A percentile compares a stretch with the other conserved stretches of the same genome.
Conservation (phyloP, 1,284 basidiomycete species). For the Meira nashicola region DNA sequence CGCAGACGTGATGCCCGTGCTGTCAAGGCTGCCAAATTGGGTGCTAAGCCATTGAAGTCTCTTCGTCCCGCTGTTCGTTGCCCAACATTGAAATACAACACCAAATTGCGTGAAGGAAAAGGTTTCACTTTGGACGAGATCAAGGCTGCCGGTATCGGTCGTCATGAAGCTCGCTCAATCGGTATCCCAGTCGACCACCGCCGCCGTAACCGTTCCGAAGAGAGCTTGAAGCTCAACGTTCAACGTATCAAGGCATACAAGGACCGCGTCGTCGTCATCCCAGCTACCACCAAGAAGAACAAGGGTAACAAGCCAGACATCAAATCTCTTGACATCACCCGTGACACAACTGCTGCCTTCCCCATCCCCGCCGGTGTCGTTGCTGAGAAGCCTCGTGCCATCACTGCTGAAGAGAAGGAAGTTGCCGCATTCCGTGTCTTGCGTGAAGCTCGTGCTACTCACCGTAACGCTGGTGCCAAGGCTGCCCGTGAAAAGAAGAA, state of each 20-base stretch:
- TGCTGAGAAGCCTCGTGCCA: constrained; percentile 81
- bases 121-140: constrained; percentile 94
- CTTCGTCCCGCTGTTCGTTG: constrained; percentile 96
- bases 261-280: constrained; percentile 74
- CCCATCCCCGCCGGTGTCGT: constrained; percentile 64
- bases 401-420: constrained; percentile 84
- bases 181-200: constrained; percentile 97
- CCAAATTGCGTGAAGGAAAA: constrained; percentile 91
- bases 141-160: constrained; percentile 91
- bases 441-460: constrained; percentile 76
- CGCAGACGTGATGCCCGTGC: constrained; percentile 88
- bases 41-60: constrained; percentile 83
- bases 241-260: constrained; percentile 94
- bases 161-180: constrained; percentile 86
- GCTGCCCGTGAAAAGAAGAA: constrained; percentile 65
- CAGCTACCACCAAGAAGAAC: constrained; percentile 69
- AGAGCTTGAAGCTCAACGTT: constrained; percentile 92
- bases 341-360: constrained; percentile 55
- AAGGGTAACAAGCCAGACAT: constrained; percentile 82
- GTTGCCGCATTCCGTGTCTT: constrained; percentile 78
- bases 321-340: constrained; percentile 74
- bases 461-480: constrained; percentile 80
- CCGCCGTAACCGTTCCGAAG: constrained; percentile 92
- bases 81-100: constrained; percentile 97
- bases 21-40: constrained; percentile 82